Conservation (phyloP, 2,329 filamentous ascomycete species). For the Aureobasidium uvarum region DNA sequence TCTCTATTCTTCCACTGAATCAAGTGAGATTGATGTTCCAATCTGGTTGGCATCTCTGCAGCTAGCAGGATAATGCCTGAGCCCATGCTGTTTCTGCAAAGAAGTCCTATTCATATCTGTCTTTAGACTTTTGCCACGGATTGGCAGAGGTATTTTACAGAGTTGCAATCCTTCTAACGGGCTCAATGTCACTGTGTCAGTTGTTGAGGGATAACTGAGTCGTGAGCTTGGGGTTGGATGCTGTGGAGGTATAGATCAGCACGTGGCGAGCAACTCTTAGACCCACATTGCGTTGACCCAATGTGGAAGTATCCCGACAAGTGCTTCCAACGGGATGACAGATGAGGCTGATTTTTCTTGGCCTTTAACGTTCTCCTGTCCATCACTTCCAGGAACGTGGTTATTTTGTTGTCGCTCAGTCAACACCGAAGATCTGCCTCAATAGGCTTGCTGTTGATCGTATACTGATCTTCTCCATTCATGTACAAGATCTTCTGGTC, state of each 20-base stretch:
- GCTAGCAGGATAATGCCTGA: too few species aligned
- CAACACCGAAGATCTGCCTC: neutral
- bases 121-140: too few species aligned
- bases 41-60: too few species aligned
- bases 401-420: neutral
- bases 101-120: too few species aligned
- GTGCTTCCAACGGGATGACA: neutral
- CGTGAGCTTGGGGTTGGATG: neutral
- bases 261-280: neutral
- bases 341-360: neutral
- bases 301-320: neutral
- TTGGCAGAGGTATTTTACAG: neutral
- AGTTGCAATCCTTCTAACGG: neutral
- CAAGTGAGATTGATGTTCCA: too few species aligned
- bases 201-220: neutral
- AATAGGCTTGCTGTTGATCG: neutral
- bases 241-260: neutral
- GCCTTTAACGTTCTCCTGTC: neutral
- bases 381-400: neutral
- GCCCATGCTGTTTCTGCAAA: too few species aligned
- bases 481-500: neutral
- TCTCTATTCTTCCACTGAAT: too few species aligned
- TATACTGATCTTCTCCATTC: neutral
- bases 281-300: neutral
- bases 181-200: neutral